phyloP scores from a whole-genome alignment of 805 yeast species.

The Starmera caribaea region DNA sequence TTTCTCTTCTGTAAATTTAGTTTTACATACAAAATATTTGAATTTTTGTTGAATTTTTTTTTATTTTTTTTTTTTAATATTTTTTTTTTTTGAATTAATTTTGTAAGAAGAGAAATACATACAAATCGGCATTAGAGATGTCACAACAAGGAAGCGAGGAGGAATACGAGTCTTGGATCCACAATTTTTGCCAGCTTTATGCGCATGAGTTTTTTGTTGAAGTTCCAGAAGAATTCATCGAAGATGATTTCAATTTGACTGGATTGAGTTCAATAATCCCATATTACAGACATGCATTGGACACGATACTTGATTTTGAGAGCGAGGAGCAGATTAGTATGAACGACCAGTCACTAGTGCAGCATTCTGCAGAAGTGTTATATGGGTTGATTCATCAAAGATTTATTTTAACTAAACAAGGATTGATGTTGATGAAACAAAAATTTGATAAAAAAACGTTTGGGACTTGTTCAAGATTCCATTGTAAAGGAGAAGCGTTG shows the following conservation, averaged over 20 bases:
- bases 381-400: slow-evolving; percentile 95
- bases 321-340: slow-evolving; percentile 42
- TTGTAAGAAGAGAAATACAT: neutral
- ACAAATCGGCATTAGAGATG: neutral
- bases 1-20: no score
- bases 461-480: slow-evolving; percentile 85
- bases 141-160: slow-evolving; percentile 15
- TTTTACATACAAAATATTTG: neutral
- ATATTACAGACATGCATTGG: slow-evolving; percentile 84
- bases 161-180: slow-evolving; percentile 46
- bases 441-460: slow-evolving; percentile 84
- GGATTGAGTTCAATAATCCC: slow-evolving; percentile 83
- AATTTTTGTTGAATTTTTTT: neutral
- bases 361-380: slow-evolving; percentile 83
- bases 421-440: slow-evolving; percentile 85
- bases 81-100: neutral
- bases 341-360: slow-evolving; percentile 66
- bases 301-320: slow-evolving; percentile 78
- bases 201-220: slow-evolving; percentile 85
- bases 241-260: slow-evolving; percentile 92
- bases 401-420: slow-evolving; percentile 80
- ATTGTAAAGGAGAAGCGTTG: slow-evolving; percentile 83
- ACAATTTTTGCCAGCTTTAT: slow-evolving; percentile 41
- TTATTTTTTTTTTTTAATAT: neutral
- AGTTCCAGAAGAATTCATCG: slow-evolving; percentile 85